These are phyloP conservation scores for Ascochyta viciae-villosae DNA, from an alignment of 2,329 filamentous ascomycete species.

Conservation along the genomic window DNA sequence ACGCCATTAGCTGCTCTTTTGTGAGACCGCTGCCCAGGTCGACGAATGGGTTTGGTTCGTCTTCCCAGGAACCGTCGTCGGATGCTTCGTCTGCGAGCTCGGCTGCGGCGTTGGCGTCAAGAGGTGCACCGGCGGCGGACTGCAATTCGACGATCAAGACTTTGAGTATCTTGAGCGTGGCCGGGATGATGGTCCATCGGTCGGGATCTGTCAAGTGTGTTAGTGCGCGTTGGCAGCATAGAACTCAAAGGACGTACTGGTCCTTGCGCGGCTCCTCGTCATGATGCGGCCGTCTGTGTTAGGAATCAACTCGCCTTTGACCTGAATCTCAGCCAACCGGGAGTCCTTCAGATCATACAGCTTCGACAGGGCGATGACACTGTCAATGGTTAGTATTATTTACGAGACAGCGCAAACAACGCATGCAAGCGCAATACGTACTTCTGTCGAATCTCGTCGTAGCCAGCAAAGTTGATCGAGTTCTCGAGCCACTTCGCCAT, in stretches of 20 bases:
- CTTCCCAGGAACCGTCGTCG: constrained; percentile 73
- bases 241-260: constrained; percentile 63
- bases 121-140: constrained; percentile 74
- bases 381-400: constrained; percentile 47
- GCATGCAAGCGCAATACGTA: constrained; percentile 54
- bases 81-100: constrained; percentile 75
- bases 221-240: constrained; percentile 7
- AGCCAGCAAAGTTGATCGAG: constrained; percentile 95
- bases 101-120: constrained; percentile 65
- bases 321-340: constrained; percentile 77
- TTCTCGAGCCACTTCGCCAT: constrained; percentile 97
- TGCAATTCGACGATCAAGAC: constrained; percentile 91
- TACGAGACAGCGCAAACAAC: neutral
- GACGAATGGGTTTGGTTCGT: constrained; percentile 73
- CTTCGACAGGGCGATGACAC: constrained; percentile 90
- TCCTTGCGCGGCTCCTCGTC: constrained; percentile 88
- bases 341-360: constrained; percentile 86
- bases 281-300: constrained; percentile 79
- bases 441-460: constrained; percentile 97
- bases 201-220: constrained; percentile 72
- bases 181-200: constrained; percentile 84
- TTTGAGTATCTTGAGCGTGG: constrained; percentile 94
- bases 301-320: constrained; percentile 89
- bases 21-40: constrained; percentile 70
- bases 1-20: constrained; percentile 78